Conservation (phyloP, 768 basidiomycete genomes). For the Trametes maxima region DNA sequence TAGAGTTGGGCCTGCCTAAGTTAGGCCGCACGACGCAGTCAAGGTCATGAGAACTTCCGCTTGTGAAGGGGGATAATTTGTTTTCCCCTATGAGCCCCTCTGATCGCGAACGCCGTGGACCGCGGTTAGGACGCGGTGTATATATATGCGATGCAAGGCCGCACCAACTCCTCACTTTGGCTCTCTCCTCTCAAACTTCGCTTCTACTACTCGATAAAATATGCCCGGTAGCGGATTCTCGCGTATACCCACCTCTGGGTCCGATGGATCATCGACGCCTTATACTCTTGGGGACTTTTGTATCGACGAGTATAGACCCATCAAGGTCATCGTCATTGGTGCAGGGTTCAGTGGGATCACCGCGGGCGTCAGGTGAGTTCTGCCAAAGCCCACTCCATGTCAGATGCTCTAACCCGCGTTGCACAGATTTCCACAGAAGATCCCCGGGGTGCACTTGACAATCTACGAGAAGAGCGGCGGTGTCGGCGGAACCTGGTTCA, state of each 20-base stretch:
- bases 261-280: not conserved
- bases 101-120: too few relatives aligned
- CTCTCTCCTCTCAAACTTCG: not conserved
- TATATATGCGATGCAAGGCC: too few relatives aligned
- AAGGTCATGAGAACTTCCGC: too few relatives aligned
- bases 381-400: not conserved
- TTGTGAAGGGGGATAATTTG: too few relatives aligned
- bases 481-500: constrained; percentile 63
- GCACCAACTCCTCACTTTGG: too few relatives aligned
- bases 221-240: constrained; percentile 9
- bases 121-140: too few relatives aligned
- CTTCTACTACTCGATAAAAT: not conserved
- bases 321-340: constrained; percentile 58
- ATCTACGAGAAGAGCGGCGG: constrained; percentile 41
- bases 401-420: not conserved
- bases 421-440: constrained; percentile 10
- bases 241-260: not conserved
- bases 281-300: constrained; percentile 45
- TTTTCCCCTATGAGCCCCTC: too few relatives aligned
- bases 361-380: constrained; percentile 53
- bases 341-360: constrained; percentile 63
- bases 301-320: constrained; percentile 55
- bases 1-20: too few relatives aligned
- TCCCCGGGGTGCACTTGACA: constrained; percentile 53
- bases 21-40: too few relatives aligned